Conservation (phyloP, 305 asterid genomes). For the Euphrasia arctica region DNA sequence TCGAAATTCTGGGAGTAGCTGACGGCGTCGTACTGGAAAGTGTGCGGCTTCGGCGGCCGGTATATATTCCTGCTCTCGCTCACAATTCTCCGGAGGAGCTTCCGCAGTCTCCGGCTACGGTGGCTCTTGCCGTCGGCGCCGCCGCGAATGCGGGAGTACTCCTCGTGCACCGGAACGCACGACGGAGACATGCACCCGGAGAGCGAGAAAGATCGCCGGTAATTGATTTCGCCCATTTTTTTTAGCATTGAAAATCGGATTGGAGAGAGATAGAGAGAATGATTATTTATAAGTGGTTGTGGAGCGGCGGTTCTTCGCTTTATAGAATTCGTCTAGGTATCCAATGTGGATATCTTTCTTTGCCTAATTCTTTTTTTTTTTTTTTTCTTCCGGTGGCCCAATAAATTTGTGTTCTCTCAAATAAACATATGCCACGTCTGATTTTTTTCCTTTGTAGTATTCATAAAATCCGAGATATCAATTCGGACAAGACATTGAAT, state of each 20-base stretch:
- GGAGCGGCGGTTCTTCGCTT: background rate
- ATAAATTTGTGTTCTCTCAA: too few species aligned
- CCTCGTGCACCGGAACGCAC: constrained; percentile 74
- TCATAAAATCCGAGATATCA: too few species aligned
- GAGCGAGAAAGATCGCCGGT: constrained; percentile 36
- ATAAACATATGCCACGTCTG: too few species aligned
- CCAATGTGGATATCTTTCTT: too few species aligned
- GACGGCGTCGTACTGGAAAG: constrained; percentile 72
- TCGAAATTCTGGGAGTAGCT: constrained; percentile 89
- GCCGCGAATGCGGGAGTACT: constrained; percentile 52
- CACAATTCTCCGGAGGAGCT: constrained; percentile 52
- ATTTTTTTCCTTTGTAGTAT: too few species aligned
- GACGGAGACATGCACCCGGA: constrained; percentile 56
- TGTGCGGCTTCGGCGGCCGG: constrained; percentile 38
- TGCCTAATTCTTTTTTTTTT: too few species aligned
- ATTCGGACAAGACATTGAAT: too few species aligned
- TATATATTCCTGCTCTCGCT: constrained; percentile 58
- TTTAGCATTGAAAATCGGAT: too few species aligned
- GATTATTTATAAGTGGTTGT: background rate
- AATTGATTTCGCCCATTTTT: constrained; percentile 29
- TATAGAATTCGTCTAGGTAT: constrained; percentile 7
- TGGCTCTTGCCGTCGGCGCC: constrained; percentile 26
- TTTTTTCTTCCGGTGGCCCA: too few species aligned
- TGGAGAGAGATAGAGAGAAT: constrained; percentile 2
- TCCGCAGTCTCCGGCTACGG: constrained; percentile 39